Percentiles rank a stretch among this genome's conserved stretches.
Conservation (phyloP, 2,329 filamentous ascomycete genomes). For the Rosellinia necatrix region DNA sequence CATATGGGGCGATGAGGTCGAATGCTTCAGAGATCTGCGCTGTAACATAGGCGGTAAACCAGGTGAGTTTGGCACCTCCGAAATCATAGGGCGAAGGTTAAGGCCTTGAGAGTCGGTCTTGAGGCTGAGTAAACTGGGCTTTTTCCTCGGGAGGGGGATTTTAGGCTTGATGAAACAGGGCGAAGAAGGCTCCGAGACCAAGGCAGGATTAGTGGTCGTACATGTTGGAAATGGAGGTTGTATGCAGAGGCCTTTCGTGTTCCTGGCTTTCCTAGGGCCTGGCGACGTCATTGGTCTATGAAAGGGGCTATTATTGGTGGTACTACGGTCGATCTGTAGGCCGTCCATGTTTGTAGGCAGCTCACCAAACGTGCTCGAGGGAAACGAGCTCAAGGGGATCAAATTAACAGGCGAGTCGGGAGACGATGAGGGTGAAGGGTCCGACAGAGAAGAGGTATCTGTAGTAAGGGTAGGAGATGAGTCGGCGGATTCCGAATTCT, state of each 20-base stretch:
- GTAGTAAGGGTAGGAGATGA: conserved; percentile 93
- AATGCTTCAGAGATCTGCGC: conserved; percentile 67
- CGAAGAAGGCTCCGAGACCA: conserved; percentile 69
- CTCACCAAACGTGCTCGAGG: conserved; percentile 61
- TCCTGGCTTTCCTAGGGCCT: conserved; percentile 73
- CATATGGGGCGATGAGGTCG: conserved; percentile 70
- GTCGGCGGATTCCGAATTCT: conserved; percentile 81
- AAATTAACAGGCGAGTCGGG: conserved; percentile 85
- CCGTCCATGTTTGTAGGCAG: conserved; percentile 51
- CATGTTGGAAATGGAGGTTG: conserved; percentile 62
- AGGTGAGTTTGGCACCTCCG: conserved; percentile 62
- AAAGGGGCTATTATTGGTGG: conserved; percentile 42
- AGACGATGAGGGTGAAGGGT: conserved; percentile 88
- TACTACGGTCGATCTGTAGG: conserved; percentile 46
- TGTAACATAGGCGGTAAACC: conserved; percentile 63
- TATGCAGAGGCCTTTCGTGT: conserved; percentile 83
- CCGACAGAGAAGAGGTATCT: conserved; percentile 86
- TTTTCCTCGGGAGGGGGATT: conserved; percentile 72
- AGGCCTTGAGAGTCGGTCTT: conserved; percentile 71
- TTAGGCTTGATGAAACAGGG: conserved; percentile 81
- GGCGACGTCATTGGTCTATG: conserved; percentile 69
- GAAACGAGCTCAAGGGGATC: conserved; percentile 71
- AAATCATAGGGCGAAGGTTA: conserved; percentile 49
- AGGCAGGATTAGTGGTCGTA: conserved; percentile 52
- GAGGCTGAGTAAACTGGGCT: conserved; percentile 77